These are phyloP conservation scores for Sugiyamaella paludigena DNA, from an alignment of 1,139 yeast genomes.

Conservation along the genomic window DNA sequence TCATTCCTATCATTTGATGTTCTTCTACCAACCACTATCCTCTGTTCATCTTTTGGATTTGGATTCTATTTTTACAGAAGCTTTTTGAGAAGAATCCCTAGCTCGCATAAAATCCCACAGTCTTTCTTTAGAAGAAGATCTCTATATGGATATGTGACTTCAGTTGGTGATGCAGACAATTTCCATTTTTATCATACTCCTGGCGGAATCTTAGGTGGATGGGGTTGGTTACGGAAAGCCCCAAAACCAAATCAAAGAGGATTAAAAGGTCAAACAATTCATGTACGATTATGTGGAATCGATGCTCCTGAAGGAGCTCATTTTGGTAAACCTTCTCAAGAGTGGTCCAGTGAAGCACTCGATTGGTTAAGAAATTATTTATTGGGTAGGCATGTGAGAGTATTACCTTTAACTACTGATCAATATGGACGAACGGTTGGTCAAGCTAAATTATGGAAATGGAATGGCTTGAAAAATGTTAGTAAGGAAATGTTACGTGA, in stretches of 20 bases:
- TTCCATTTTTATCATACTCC: slow-evolving; percentile 92
- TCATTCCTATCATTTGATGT: slow-evolving; percentile 21
- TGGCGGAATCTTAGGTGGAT: slow-evolving; percentile 81
- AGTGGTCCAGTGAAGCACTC: slow-evolving; percentile 80
- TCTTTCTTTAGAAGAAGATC: slow-evolving; percentile 40
- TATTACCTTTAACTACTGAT: slow-evolving; percentile 77
- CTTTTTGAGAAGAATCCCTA: slow-evolving; percentile 36
- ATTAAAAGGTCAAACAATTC: slow-evolving; percentile 39
- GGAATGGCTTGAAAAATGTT: slow-evolving; percentile 73
- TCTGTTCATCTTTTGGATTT: slow-evolving; percentile 28
- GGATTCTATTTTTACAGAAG: slow-evolving; percentile 31
- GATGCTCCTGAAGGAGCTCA: slow-evolving; percentile 98
- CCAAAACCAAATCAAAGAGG: slow-evolving; percentile 47
- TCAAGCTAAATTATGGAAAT: slow-evolving; percentile 69
- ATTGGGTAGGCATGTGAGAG: slow-evolving; percentile 62
- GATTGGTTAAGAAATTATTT: slow-evolving; percentile 67
- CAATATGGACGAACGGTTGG: slow-evolving; percentile 90
- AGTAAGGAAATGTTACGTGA: slow-evolving; percentile 80
- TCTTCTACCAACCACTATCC: slow-evolving; percentile 28
- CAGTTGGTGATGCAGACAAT: slow-evolving; percentile 97
- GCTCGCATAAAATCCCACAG: slow-evolving; percentile 32
- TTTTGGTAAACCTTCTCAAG: slow-evolving; percentile 93
- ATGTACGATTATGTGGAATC: slow-evolving; percentile 84
- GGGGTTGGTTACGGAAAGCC: slow-evolving; percentile 80
- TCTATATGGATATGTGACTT: slow-evolving; percentile 77